A percentile compares a stretch with the other conserved stretches of the same genome.
Conservation (phyloP, 805 yeast genomes). For the Candida maesae region DNA sequence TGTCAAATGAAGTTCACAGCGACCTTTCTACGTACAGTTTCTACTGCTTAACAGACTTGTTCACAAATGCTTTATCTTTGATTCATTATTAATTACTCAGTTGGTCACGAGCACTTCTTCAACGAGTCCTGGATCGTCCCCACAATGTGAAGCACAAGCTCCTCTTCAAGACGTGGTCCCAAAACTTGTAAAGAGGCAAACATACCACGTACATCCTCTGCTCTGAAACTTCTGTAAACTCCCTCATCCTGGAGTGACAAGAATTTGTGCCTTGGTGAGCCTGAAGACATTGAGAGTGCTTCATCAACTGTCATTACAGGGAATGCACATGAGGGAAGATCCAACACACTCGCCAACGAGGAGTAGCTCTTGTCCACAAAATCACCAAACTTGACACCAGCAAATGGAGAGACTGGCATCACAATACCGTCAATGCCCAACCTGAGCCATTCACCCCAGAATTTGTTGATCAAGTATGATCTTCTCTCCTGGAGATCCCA, state of each 20-base stretch:
- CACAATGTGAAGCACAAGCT: conserved; percentile 17
- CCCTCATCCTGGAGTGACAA: neutral
- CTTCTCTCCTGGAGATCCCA: conserved; percentile 41
- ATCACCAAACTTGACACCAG: conserved; percentile 29
- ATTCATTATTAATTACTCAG: too few species aligned
- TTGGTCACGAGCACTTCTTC: too few species aligned
- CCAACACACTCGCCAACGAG: conserved; percentile 50
- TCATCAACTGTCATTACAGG: conserved; percentile 48
- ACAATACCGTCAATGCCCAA: conserved; percentile 46
- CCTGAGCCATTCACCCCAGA: conserved; percentile 39
- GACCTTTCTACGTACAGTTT: too few species aligned
- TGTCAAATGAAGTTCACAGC: too few species aligned
- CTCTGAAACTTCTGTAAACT: conserved; percentile 39
- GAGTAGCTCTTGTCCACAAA: conserved; percentile 52
- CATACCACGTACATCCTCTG: conserved; percentile 2
- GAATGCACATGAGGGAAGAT: conserved; percentile 51
- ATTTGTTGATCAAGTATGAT: conserved; percentile 34
- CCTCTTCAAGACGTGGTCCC: conserved; percentile 24
- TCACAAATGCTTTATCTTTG: too few species aligned
- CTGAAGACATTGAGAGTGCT: conserved; percentile 31
- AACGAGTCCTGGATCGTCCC: conserved; percentile 4
- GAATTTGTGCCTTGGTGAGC: neutral
- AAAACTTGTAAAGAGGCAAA: conserved; percentile 20
- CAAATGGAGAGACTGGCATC: conserved; percentile 45
- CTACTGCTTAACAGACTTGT: too few species aligned